phyloP scores from a whole-genome alignment of 2,329 filamentous ascomycete species.

The Teratosphaeria pseudoeucalypti region DNA sequence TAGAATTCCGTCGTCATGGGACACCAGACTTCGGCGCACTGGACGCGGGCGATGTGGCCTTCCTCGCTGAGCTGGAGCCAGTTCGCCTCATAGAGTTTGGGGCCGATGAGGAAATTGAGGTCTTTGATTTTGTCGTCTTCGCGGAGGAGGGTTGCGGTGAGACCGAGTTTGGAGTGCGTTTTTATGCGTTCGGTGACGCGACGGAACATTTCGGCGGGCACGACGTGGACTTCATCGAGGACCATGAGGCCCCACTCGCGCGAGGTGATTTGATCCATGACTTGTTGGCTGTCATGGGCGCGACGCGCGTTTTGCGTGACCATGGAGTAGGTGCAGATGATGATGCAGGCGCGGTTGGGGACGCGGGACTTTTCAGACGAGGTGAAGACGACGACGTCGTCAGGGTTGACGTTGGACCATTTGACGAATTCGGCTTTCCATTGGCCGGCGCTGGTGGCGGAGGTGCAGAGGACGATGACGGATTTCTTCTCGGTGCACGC shows the following conservation, averaged over 20 bases:
- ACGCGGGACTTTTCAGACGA: constrained; percentile 84
- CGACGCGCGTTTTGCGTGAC: constrained; percentile 82
- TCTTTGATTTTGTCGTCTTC: constrained; percentile 98
- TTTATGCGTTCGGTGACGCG: constrained; percentile 89
- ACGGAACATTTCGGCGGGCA: constrained; percentile 91
- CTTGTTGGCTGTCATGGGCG: constrained; percentile 87
- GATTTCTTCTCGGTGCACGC: constrained; percentile 97
- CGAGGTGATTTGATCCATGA: constrained; percentile 85
- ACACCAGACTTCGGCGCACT: constrained; percentile 98
- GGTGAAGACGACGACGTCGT: constrained; percentile 90
- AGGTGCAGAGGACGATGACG: constrained; percentile 88
- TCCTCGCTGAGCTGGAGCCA: constrained; percentile 98
- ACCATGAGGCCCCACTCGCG: constrained; percentile 98
- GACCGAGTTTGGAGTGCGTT: constrained; percentile 85
- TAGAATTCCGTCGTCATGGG: constrained; percentile 99
- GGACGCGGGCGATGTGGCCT: constrained; percentile 91
- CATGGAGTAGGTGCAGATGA: constrained; percentile 98
- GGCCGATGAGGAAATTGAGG: constrained; percentile 92
- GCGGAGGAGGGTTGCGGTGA: constrained; percentile 86
- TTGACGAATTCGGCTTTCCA: constrained; percentile 96
- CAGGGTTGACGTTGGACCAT: constrained; percentile 95
- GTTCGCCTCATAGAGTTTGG: constrained; percentile 95
- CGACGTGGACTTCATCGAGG: constrained; percentile 94
- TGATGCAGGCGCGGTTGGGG: constrained; percentile 81
- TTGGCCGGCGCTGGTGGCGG: constrained; percentile 94